Evolutionary conservation across 2,329 filamentous ascomycete species (phyloP).

Genomic region (Colletotrichum gigasporum): DNA sequence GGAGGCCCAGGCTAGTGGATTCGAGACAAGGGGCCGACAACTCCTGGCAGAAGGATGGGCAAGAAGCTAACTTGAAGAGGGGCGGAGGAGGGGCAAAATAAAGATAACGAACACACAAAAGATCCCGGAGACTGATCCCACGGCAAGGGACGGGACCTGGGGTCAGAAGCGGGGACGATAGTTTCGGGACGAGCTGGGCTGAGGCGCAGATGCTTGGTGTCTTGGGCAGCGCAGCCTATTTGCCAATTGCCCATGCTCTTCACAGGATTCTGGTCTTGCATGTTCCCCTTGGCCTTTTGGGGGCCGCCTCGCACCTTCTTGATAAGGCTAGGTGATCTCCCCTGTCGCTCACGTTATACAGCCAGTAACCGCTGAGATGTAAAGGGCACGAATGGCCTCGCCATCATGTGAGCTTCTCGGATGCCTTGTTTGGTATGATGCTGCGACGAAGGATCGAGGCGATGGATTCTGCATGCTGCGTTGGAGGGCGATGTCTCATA

Average conservation of each 20-base stretch:
- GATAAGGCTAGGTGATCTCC: not conserved
- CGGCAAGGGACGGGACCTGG: not conserved
- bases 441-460: not conserved
- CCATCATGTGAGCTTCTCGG: not conserved
- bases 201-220: not conserved
- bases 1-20: not conserved
- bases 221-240: not conserved
- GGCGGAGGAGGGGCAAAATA: not conserved
- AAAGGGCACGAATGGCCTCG: not conserved
- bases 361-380: not conserved
- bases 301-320: conserved; percentile 1
- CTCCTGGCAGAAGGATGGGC: no score
- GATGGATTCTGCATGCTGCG: not conserved
- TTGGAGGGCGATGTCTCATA: no score
- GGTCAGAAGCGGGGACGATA: not conserved
- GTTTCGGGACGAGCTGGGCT: not conserved
- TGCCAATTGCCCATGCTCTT: not conserved
- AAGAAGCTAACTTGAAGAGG: not conserved
- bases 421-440: conserved; percentile 2
- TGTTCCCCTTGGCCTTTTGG: not conserved
- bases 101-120: not conserved
- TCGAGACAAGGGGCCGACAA: no score
- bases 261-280: not conserved
- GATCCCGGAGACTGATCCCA: not conserved
- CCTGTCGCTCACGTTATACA: not conserved